Evolutionary conservation across 495 filamentous ascomycete genomes (phyloP), one percentile per base, ranked within the genome.

Genomic region (Cetradonia linearis): DNA sequence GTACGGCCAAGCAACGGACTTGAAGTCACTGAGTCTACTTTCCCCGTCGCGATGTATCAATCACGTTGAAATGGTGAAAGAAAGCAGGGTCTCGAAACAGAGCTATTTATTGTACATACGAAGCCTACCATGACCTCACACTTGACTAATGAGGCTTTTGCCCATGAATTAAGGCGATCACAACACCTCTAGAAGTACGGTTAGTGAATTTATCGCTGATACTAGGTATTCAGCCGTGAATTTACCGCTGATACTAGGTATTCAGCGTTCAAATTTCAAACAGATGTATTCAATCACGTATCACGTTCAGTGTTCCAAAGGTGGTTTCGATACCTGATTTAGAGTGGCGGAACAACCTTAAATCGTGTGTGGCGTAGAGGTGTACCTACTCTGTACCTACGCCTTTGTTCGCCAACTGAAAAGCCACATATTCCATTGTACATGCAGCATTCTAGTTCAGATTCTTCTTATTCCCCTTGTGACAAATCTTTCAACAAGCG

Each of bases 291-390:
- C n/a, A n/a, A n/a, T n/a, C n/a, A n/a, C n/a, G n/a, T n/a, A n/a
- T n/a, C n/a, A n/a, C n/a, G n/a, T n/a, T n/a, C n/a, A n/a, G n/a
- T n/a, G n/a, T n/a, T n/a, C n/a, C n/a, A n/a, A n/a, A n/a, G n/a
- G n/a, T n/a, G n/a, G n/a, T n/a, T n/a, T n/a, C n/a, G n/a, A n/a
- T n/a, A n/a, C 28, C 28, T 28, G 7, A 28, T 50, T 50, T 50
- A 31, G 10, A 49, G 47, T 49, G 27, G 47, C 47, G 47, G 47
- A 50, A 50, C 47, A 31, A 50, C 47, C 47, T 50, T 50, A 50
- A 50, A 46, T n/a, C 4, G 18, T 16, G 7, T 20, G 13, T 5
- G 18, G 4, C 37, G 16, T 18, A n/a, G 48, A 30, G 30, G 50
- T n/a, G 50, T 31, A 54, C 50, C 31, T 28, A 50, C 28, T 8